These are phyloP conservation scores for Mesembryanthemum crystallinum DNA, from an alignment of 148 eudicot species.

Conservation along the genomic window DNA sequence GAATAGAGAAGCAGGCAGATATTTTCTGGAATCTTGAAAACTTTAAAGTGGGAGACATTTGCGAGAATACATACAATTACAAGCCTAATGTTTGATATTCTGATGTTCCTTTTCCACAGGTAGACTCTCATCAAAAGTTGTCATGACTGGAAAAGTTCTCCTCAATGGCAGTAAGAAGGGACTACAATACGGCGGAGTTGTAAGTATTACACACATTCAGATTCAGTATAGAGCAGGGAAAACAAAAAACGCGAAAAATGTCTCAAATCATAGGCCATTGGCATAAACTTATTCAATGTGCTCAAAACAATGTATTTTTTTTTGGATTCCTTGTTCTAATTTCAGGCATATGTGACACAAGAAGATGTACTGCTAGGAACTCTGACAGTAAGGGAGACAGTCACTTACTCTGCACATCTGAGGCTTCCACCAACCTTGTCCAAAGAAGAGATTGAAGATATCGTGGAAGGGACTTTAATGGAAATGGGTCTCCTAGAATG, in stretches of 20 bases:
- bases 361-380: slow-evolving; percentile 67
- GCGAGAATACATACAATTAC: neutral
- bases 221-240: neutral
- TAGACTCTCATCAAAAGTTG: slow-evolving; percentile 64
- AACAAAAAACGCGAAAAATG: neutral
- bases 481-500: slow-evolving; percentile 89
- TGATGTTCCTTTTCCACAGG: slow-evolving; percentile 39
- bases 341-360: slow-evolving; percentile 84
- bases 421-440: slow-evolving; percentile 57
- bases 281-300: neutral
- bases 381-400: slow-evolving; percentile 63
- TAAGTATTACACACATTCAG: slow-evolving; percentile 28
- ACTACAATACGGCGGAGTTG: slow-evolving; percentile 63
- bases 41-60: no score
- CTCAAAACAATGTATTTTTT: neutral
- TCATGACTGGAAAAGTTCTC: slow-evolving; percentile 78
- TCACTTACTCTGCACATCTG: slow-evolving; percentile 68
- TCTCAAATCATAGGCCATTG: neutral
- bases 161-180: slow-evolving; percentile 74
- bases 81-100: neutral
- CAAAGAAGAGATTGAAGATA: slow-evolving; percentile 45
- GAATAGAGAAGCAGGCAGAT: neutral
- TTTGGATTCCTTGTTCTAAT: neutral
- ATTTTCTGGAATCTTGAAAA: neutral
- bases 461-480: slow-evolving; percentile 57